Base-by-base conservation (phyloP, 495 filamentous ascomycete genomes). In the Penicillium salamii region DNA sequence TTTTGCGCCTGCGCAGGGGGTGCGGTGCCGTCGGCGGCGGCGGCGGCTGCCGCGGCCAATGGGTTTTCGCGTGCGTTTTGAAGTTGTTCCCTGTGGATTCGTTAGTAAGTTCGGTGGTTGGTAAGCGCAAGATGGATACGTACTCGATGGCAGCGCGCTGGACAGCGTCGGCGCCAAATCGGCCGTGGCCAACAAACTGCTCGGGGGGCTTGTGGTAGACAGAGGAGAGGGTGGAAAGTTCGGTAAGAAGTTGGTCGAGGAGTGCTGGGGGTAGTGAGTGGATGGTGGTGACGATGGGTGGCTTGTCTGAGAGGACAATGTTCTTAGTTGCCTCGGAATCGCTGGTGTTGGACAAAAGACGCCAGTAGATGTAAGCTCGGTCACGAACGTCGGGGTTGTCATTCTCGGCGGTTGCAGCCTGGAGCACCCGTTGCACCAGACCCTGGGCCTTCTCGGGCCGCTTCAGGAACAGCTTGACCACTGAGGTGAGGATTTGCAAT, bases 201-300 rank as follows among this genome's bases (percentile, higher is more conserved):
- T 93, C 90, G 31, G 93, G 90, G 13, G 91, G 91, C 71, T 96
- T 97, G 78, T 97, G 93, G 71, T 98, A 98, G n/a, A 98, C 93
- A 11, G 92, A 97, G 2, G 93, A 90, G 17, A 98, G 82, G 11
- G 95, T 96, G n/a, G 91, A 96, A 12, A 98, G 82, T 67, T 97
- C 91, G 5, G 76, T 77, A 11, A 97, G 82, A 3, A 98, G 83
- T 56, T 89, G 82, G 24, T 97, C 91, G 14, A 98, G 84, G 6
- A 97, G 79, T 7, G 80, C 68, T 15, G 87, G 80, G 2, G 95
- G 91, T 15, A 97, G 80, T 42, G 89, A 90, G 54, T 84, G 86
- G 65, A 96, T 95, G 11, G 93, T 97, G 15, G 91, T 90, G 26
- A 88, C 85, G 64, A 99, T 99, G 21, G 91, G 83, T 2, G 95